Conservation (phyloP, 2,329 filamentous ascomycete species). For the Phyllosticta ampelicida region DNA sequence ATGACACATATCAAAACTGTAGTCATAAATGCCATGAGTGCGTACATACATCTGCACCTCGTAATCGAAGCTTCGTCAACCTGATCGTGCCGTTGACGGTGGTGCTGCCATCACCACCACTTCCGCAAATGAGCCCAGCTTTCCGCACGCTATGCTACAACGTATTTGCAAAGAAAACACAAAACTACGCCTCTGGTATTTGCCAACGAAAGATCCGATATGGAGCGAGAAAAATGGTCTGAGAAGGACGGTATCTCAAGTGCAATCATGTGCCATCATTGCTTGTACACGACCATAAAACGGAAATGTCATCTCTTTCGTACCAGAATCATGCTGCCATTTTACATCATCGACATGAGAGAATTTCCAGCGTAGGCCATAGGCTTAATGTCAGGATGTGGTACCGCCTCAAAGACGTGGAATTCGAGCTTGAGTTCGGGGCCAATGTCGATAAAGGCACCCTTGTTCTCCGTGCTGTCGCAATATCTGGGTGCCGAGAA, state of each 20-base stretch:
- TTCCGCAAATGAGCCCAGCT: background rate
- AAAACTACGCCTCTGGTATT: background rate
- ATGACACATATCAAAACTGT: background rate
- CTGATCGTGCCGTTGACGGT: background rate
- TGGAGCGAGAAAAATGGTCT: background rate
- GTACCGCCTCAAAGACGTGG: constrained; percentile 90
- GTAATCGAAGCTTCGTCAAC: background rate
- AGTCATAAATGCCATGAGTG: background rate
- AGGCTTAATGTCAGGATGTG: constrained; percentile 87
- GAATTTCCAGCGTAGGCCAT: constrained; percentile 86
- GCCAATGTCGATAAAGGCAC: constrained; percentile 95
- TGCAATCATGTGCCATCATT: background rate
- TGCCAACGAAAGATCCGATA: background rate
- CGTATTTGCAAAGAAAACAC: background rate
- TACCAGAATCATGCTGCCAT: background rate
- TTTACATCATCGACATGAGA: constrained; percentile 61
- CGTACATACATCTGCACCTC: background rate
- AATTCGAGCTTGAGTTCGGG: constrained; percentile 85
- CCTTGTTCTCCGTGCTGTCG: constrained; percentile 95
- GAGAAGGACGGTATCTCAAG: background rate
- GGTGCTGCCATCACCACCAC: background rate
- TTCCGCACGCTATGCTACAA: background rate
- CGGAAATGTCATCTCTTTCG: background rate
- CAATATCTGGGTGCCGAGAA: constrained; percentile 98
- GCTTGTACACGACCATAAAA: background rate